Conservation (phyloP, 2,329 filamentous ascomycete species). For the Beauveria bassiana region DNA sequence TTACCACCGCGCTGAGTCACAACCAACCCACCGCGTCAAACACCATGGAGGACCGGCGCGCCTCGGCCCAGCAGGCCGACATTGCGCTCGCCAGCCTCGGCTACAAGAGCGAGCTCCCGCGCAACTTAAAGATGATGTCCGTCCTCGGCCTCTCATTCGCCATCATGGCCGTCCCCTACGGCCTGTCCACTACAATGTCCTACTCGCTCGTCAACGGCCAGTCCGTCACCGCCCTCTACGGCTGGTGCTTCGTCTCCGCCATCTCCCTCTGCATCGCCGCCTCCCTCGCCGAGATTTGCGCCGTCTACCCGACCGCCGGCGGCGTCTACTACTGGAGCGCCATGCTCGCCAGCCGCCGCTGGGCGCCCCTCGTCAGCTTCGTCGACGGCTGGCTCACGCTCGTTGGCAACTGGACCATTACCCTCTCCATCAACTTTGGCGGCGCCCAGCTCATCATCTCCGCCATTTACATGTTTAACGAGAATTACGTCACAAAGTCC, state of each 20-base stretch:
- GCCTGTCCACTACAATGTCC: constrained; percentile 39
- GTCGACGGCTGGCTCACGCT: constrained; percentile 68
- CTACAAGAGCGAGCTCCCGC: constrained; percentile 41
- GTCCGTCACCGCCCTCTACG: constrained; percentile 67
- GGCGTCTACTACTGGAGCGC: constrained; percentile 71
- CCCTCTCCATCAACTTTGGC: constrained; percentile 63
- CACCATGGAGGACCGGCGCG: constrained; percentile 11
- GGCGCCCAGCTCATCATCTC: constrained; percentile 62
- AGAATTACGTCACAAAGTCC: constrained; percentile 47
- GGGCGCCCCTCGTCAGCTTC: constrained; percentile 59
- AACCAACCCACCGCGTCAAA: background rate
- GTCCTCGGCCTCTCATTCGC: constrained; percentile 43
- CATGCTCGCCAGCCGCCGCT: constrained; percentile 52
- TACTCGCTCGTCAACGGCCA: constrained; percentile 62
- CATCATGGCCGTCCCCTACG: constrained; percentile 44
- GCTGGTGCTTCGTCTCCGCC: constrained; percentile 52
- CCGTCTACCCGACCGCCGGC: constrained; percentile 53
- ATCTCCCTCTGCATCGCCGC: constrained; percentile 67
- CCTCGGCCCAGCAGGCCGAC: constrained; percentile 25
- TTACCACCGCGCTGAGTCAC: background rate
- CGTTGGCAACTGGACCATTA: constrained; percentile 63
- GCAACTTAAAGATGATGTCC: constrained; percentile 42
- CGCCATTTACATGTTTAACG: constrained; percentile 58
- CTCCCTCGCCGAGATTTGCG: constrained; percentile 65
- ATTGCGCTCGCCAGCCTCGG: constrained; percentile 39